Evolutionary conservation across 805 yeast species (phyloP).

Genomic region (Candida berthetii): DNA sequence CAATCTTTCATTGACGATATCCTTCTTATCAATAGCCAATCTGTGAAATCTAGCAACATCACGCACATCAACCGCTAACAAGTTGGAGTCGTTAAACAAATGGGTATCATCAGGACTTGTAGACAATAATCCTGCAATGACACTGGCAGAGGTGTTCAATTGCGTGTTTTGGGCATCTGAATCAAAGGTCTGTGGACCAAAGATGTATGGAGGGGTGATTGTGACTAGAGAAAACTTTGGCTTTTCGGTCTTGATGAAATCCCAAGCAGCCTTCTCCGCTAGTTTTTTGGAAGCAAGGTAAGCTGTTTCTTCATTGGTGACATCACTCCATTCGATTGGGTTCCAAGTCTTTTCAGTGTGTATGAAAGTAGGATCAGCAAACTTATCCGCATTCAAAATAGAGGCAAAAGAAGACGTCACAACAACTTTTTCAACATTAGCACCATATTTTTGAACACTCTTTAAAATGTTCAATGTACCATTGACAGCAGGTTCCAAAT

Average conservation of each 20-base stretch:
- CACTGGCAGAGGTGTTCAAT: conserved; percentile 29
- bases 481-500: conserved; percentile 45
- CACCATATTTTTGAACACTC: conserved; percentile 29
- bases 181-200: conserved; percentile 42
- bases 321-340: conserved; percentile 19
- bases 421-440: conserved; percentile 38
- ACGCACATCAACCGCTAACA: conserved; percentile 39
- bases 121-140: conserved; percentile 7
- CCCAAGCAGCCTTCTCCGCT: conserved; percentile 55
- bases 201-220: conserved; percentile 32
- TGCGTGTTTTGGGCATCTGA: conserved; percentile 22
- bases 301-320: conserved; percentile 15
- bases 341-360: conserved; percentile 29
- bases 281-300: conserved; percentile 38
- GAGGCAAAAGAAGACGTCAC: conserved; percentile 55
- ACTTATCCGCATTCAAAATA: conserved; percentile 16
- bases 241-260: conserved; percentile 26
- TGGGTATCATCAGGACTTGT: conserved; percentile 9
- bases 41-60: conserved; percentile 52
- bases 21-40: conserved; percentile 30
- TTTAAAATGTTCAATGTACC: conserved; percentile 44
- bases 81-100: conserved; percentile 14
- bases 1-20: conserved; percentile 26
- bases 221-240: conserved; percentile 29
- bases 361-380: conserved; percentile 8